Conservation (phyloP, 805 yeast species). For the Candida rishiriensis region DNA sequence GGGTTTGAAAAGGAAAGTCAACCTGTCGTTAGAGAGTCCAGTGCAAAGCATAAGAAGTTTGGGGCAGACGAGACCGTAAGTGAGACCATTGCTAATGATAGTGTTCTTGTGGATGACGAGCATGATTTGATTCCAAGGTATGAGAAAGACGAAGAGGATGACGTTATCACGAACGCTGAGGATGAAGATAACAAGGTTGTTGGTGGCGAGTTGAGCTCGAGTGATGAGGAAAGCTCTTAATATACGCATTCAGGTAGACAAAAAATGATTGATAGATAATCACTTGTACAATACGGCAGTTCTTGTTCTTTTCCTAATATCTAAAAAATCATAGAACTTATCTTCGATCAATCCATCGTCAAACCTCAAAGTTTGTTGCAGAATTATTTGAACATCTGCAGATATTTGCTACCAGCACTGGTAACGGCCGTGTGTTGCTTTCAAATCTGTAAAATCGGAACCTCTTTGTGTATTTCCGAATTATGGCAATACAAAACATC, state of each 20-base stretch:
- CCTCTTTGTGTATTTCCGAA: too few species aligned
- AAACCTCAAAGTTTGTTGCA: too few species aligned
- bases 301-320: too few species aligned
- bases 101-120: slow-evolving; percentile 10
- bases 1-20: slow-evolving; percentile 51
- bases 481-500: too few species aligned
- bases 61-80: slow-evolving; percentile 18
- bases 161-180: slow-evolving; percentile 13
- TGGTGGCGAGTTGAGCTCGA: slow-evolving; percentile 20
- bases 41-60: slow-evolving; percentile 37
- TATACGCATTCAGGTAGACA: neutral
- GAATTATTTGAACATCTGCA: too few species aligned
- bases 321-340: too few species aligned
- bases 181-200: slow-evolving; percentile 26
- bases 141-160: slow-evolving; percentile 15
- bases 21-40: slow-evolving; percentile 40
- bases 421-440: too few species aligned
- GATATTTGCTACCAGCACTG: too few species aligned
- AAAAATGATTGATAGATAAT: neutral
- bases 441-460: too few species aligned
- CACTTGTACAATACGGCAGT: too few species aligned
- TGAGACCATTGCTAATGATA: slow-evolving; percentile 6
- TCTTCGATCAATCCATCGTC: too few species aligned
- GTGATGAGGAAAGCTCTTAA: slow-evolving; percentile 15
- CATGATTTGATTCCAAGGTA: slow-evolving; percentile 23